These are phyloP conservation scores for Leishmania arabica DNA, from an alignment of 208 protist genomes.

Conservation along the genomic window DNA sequence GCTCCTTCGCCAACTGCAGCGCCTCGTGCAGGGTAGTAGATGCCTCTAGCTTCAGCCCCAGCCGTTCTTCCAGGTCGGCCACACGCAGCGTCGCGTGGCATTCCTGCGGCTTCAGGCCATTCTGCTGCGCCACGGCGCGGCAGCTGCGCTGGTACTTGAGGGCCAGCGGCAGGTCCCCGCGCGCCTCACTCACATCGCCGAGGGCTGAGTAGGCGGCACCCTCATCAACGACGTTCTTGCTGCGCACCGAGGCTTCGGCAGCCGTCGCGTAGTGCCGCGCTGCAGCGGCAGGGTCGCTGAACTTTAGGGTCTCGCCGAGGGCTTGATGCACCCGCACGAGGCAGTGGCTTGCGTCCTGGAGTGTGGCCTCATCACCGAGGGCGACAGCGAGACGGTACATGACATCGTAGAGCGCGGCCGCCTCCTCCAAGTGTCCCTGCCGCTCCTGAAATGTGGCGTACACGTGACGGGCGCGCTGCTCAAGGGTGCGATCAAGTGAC, in stretches of 20 bases:
- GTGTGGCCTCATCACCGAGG: conserved; percentile 44
- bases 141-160: conserved; percentile 74
- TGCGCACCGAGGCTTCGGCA: conserved; percentile 46
- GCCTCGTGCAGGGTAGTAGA: conserved; percentile 65
- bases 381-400: conserved; percentile 73
- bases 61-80: conserved; percentile 80
- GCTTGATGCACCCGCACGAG: conserved; percentile 73
- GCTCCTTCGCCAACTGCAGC: conserved; percentile 68
- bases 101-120: conserved; percentile 47
- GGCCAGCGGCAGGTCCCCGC: conserved; percentile 62
- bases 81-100: conserved; percentile 66
- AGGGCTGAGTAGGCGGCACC: conserved; percentile 66
- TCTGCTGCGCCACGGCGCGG: conserved; percentile 49
- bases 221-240: conserved; percentile 44
- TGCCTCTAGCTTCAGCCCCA: conserved; percentile 67
- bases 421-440: conserved; percentile 47
- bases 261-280: conserved; percentile 62
- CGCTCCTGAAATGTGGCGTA: conserved; percentile 78
- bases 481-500: conserved; percentile 67
- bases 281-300: conserved; percentile 30
- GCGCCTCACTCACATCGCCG: conserved; percentile 71
- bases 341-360: conserved; percentile 45
- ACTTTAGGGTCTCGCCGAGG: conserved; percentile 48
- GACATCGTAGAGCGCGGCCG: conserved; percentile 60
- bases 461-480: conserved; percentile 56